phyloP scores from a whole-genome alignment of 2,329 filamentous ascomycete species.

The Calonectria ilicicola region DNA sequence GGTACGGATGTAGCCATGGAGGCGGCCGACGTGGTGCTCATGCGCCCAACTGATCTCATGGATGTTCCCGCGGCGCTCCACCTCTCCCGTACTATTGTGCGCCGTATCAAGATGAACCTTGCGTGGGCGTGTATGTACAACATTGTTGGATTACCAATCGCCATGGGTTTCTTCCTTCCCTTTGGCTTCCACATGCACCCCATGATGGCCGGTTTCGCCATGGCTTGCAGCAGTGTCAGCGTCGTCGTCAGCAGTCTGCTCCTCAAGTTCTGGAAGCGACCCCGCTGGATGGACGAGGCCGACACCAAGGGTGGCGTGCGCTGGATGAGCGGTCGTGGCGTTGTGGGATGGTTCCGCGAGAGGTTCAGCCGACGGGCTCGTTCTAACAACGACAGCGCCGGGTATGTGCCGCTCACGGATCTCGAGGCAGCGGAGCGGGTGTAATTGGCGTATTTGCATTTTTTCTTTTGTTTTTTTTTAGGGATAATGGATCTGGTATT shows the following conservation, averaged over 20 bases:
- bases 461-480: neutral
- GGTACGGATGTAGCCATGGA: constrained; percentile 99
- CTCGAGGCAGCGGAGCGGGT: constrained; percentile 53
- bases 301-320: constrained; percentile 62
- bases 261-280: constrained; percentile 87
- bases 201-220: constrained; percentile 93
- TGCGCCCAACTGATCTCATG: constrained; percentile 91
- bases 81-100: constrained; percentile 87
- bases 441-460: neutral
- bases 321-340: constrained; percentile 56
- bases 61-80: constrained; percentile 90
- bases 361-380: constrained; percentile 50
- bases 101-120: constrained; percentile 92
- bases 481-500: neutral
- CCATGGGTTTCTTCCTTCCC: constrained; percentile 95
- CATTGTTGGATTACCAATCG: constrained; percentile 88
- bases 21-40: constrained; percentile 94
- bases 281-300: constrained; percentile 85
- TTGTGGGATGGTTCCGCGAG: constrained; percentile 58
- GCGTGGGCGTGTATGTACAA: constrained; percentile 96
- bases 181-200: constrained; percentile 90
- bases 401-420: constrained; percentile 70
- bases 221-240: constrained; percentile 91
- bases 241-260: constrained; percentile 88
- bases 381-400: constrained; percentile 60